Evolutionary conservation across 139 green algal genomes (phyloP).

Genomic region (Coelastrella sp.): DNA sequence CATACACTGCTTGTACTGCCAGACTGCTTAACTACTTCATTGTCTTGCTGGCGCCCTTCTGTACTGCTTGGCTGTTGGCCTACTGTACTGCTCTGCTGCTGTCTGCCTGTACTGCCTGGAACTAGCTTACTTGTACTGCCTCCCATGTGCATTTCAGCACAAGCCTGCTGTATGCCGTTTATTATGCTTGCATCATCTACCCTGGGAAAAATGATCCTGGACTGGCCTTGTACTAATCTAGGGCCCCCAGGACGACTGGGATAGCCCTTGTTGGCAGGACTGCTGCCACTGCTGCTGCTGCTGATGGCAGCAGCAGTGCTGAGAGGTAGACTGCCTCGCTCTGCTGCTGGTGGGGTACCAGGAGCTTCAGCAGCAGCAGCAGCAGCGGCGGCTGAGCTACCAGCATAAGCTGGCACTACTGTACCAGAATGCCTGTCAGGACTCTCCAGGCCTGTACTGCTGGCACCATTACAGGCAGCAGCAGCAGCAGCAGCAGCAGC

Average conservation of each 20-base stretch:
- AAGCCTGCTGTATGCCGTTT: conserved; percentile 31
- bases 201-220: background rate
- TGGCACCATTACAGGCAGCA: background rate
- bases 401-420: background rate
- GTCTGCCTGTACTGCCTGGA: background rate
- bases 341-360: conserved; percentile 1
- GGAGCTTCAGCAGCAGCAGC: background rate
- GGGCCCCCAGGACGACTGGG: background rate
- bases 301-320: background rate
- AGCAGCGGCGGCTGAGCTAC: background rate
- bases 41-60: too few relatives aligned
- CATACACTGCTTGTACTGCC: too few relatives aligned
- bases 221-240: background rate
- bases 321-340: background rate
- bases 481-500: background rate
- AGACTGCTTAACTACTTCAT: too few relatives aligned
- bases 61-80: too few relatives aligned
- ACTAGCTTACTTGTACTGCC: background rate
- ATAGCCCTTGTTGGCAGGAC: background rate
- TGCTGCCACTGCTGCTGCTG: conserved; percentile 13
- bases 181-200: conserved; percentile 34
- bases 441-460: background rate
- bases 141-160: background rate
- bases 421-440: background rate
- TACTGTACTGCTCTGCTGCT: background rate